Base-by-base conservation (phyloP, 2,329 filamentous ascomycete genomes). In the Ceratocystis huliohia region DNA sequence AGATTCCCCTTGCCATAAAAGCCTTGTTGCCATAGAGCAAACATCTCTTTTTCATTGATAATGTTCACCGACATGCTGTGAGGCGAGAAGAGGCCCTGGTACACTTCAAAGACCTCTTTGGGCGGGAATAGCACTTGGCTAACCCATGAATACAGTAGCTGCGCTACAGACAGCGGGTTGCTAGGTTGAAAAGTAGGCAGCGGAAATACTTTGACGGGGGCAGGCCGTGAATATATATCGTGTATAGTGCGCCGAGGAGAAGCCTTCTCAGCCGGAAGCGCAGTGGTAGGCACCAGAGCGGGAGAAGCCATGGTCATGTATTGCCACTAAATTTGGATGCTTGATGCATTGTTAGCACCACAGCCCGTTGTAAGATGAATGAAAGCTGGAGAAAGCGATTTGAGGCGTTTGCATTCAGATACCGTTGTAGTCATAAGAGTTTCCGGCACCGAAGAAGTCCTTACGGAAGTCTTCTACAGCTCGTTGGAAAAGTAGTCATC, bases 1-100 rank as follows among this genome's bases (percentile, higher is more conserved):
- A 97, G 79, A 71, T 81, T 93, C 57, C 94, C 94, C 75, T 96
- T 96, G 61, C 95, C 95, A 75, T 93, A 99, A 76, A 99, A 99
- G 4, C 94, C 94, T 78, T 95, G 90, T 75, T 96, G 89, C 94
- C 95, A 99, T 28, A 99, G 76, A 1, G 87, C 90, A 65, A 88
- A 82, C 69, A 95, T 87, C 2, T 90, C 87, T 66, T 81, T 80
- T 30, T 85, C 79, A 74, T 96, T 88, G 20, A 85, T 90, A 66
- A 99, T 81, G 73, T 96, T 90, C 17, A 99, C 83, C 0, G 91
- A 94, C 37, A 87, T 84, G 2, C 91, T 95, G 66, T 87, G 84
- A 1, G 83, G 76, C n/a, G 91, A 93, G 81, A 93, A 96, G 70
- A 88, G 83, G 63, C 88, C 93, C 62, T 82, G 78, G 73, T 94